Evolutionary conservation across 371 early-diverging fungal genomes (phyloP), one percentile per base, ranked within the genome.

Genomic region (Mortierella sp.): DNA sequence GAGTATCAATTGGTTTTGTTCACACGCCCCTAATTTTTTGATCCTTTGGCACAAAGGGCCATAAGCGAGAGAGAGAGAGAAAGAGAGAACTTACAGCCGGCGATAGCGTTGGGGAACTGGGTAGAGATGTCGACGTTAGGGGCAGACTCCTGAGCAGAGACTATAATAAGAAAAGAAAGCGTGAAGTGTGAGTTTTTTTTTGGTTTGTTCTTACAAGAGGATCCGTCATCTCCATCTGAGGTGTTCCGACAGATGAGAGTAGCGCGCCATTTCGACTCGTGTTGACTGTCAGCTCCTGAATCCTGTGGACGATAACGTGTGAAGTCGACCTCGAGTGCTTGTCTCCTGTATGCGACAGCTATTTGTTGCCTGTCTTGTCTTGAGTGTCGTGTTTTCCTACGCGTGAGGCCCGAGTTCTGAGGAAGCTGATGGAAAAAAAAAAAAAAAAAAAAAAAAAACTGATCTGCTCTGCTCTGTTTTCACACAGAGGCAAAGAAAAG

Each of bases 51-150:
- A 39, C 45, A 29, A 11, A 26, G 9, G 40, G n/a, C 26, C 24
- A 53, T 44, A 29, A 34, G 48, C 45, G 29, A 64, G 37, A 65
- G 11, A 50, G 63, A 22, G 50, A 11, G 47, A 2, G 50, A 4
- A 19, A 10, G 5, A 41, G 48, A 19, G 29, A 40, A 73, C 82
- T 77, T 82, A 82, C 82, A 82, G 41, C 82, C 82, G 19, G 65
- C 65, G 45, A 82, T 82, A 48, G 82, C 82, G 48, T 82, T 82
- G 34, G 83, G 83, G 73, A 83, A 83, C 48, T 77, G 76, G 8
- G 78, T 66, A 34, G 72, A 24, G 78, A 82, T 64, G 10, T 4
- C 71, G 61, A 83, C 78, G 53, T 71, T 72, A 45, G 79, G 83
- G 24, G 40, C 44, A 34, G 77, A 71, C 2, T 64, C 68, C 69